Percentiles rank a stretch among this genome's conserved stretches.
Evolutionary conservation across 2,329 filamentous ascomycete species (phyloP).

Genomic region (Hypoxylon sp.): DNA sequence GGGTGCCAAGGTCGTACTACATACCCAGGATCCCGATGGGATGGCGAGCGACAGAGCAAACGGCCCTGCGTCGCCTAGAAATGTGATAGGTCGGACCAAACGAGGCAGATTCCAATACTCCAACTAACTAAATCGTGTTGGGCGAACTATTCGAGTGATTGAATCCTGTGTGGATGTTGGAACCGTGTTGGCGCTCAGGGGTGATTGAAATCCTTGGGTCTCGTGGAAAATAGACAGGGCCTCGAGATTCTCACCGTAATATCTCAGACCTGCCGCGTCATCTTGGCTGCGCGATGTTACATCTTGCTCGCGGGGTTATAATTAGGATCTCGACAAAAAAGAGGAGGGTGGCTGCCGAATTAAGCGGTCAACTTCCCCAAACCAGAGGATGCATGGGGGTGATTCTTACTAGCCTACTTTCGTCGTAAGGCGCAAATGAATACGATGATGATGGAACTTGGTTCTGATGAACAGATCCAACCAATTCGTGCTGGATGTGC

Average conservation of each 20-base stretch:
- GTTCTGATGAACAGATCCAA: not conserved
- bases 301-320: slow-evolving; percentile 21
- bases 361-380: slow-evolving; percentile 16
- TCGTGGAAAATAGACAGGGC: slow-evolving; percentile 8
- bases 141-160: slow-evolving; percentile 2
- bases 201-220: slow-evolving; percentile 8
- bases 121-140: slow-evolving; percentile 8
- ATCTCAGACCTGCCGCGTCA: slow-evolving; percentile 35
- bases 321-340: slow-evolving; percentile 17
- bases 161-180: not conserved
- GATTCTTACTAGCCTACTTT: not conserved
- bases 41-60: slow-evolving; percentile 16
- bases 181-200: slow-evolving; percentile 14
- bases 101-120: slow-evolving; percentile 10
- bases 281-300: slow-evolving; percentile 34
- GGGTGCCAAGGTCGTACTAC: slow-evolving; percentile 6
- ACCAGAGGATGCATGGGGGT: slow-evolving; percentile 1
- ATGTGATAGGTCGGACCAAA: slow-evolving; percentile 12
- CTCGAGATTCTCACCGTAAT: slow-evolving; percentile 25
- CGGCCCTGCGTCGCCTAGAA: not conserved
- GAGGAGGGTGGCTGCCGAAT: slow-evolving; percentile 6
- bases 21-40: slow-evolving; percentile 8
- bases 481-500: not conserved
- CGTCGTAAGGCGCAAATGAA: not conserved
- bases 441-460: not conserved